Base-by-base conservation (phyloP, 306 rosid species). In the Trifolium dubium region DNA sequence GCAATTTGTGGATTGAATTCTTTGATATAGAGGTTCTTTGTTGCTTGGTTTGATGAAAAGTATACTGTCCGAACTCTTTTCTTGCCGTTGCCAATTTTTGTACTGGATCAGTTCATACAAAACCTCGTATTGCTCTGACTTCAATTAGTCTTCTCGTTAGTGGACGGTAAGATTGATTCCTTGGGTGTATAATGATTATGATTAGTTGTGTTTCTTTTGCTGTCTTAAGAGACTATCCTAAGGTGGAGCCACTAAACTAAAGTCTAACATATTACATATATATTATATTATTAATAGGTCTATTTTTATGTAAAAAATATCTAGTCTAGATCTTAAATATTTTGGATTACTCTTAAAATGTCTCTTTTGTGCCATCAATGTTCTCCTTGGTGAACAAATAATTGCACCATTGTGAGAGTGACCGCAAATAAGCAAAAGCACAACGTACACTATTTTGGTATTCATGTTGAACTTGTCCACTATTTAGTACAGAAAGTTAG, bases 1-100 rank as follows among this genome's bases (percentile, higher is more conserved):
- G 53, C 68, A 53, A 19, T 28, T 17, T 80, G 62, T 14, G 32
- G 35, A 43, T 69, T 69, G 58, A 51, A 43, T 30, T 8, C 19
- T 41, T 54, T 7, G 30, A 19, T 53, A 18, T n/a, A 39, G 47
- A 19, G 46, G 53, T 7, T 44, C 7, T 23, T 50, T n/a, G 67
- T 56, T 32, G 40, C 53, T 29, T 56, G 5, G 29, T 12, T 50
- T 53, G 2, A 18, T 34, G 64, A 17, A 18, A 5, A 4, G 10
- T 39, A 39, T 39, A 62, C 30, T 8, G 47, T 30, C 40, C 7
- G 39, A 5, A 35, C 39, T 6, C 0, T 35, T 35, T 34, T 32
- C 8, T 35, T 8, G 8, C 2, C 8, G 39, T 35, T 35, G 39
- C 8, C 39, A 35, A 35, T 35, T 35, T 35, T 4, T 35, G 8